Evolutionary conservation across 73 alveolate species (phyloP), one percentile per base, ranked within the genome.

Genomic region (Symbiodinium natans): DNA sequence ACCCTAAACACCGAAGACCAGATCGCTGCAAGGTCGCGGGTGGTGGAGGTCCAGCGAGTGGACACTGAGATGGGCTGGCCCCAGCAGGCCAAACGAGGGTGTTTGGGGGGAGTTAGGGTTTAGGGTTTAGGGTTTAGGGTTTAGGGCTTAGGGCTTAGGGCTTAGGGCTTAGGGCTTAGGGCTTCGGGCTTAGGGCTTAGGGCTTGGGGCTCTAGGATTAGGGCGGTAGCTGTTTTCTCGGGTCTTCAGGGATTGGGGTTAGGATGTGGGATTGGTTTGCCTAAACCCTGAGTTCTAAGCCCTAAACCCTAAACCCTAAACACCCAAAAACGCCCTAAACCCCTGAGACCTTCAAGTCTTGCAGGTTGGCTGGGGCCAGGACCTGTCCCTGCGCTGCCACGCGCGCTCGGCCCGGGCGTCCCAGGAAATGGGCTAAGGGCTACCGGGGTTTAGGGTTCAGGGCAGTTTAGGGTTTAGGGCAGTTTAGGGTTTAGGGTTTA

Each of bases 331-430:
- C 75, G 3, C 34, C 77, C 39, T 21, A 4, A 25, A 27, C 15
- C 77, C 77, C 34, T 19, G 31, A 27, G 7, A 59, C 36, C 77
- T 23, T n/a, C n/a, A n/a, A n/a, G n/a, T n/a, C n/a, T 1, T 2
- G 77, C 36, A 90, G 97, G 97, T 90, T 41, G 97, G 97, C 27
- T 90, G 97, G 97, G 97, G 97, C 27, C 97, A 90, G 71, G 97
- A 90, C 59, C 97, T 90, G 7, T 73, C 75, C 46, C 68, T 90
- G 56, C 97, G 97, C 23, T 90, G 97, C 41, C 88, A 90, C 40
- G 97, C 97, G 41, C 97, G 68, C 34, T 90, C 97, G 56, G 97
- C 75, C 21, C 41, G 54, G 41, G 54, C 46, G 82, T 21, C 31
- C 39, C 4, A 33, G 87, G 39, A 33, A n/a, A n/a, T n/a, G n/a